These are phyloP conservation scores for Hortaea werneckii DNA, from an alignment of 2,329 filamentous ascomycete genomes.

Conservation along the genomic window DNA sequence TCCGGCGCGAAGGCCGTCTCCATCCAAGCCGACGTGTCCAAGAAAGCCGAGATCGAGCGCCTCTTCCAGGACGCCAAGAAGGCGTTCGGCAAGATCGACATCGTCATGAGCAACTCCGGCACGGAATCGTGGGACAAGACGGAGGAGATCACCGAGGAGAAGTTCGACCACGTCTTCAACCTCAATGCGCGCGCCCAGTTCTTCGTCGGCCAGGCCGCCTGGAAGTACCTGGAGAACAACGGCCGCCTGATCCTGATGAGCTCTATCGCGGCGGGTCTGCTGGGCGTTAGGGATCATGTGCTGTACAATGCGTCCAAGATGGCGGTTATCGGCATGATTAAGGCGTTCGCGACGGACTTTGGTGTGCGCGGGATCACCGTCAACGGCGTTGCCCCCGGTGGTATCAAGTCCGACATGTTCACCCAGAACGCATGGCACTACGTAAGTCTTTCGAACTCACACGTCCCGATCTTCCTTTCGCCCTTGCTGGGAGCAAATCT, in stretches of 20 bases:
- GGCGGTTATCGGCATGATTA: conserved; percentile 62
- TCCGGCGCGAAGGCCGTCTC: conserved; percentile 44
- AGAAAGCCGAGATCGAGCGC: conserved; percentile 47
- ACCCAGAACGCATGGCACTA: conserved; percentile 22
- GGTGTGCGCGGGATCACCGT: conserved; percentile 58
- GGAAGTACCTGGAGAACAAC: conserved; percentile 58
- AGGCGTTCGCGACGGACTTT: conserved; percentile 62
- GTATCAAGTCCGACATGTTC: conserved; percentile 68
- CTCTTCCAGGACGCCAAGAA: conserved; percentile 39
- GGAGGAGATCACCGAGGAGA: conserved; percentile 58
- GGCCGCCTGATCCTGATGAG: conserved; percentile 67
- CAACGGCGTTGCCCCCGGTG: conserved; percentile 62
- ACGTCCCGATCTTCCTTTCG: too few relatives aligned
- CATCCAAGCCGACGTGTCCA: conserved; percentile 50
- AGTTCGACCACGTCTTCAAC: conserved; percentile 61
- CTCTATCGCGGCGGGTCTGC: conserved; percentile 57
- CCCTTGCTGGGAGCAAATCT: conserved; percentile 35
- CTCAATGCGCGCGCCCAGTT: conserved; percentile 63
- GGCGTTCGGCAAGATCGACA: conserved; percentile 34
- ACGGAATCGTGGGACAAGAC: conserved; percentile 59
- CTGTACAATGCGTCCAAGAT: conserved; percentile 65
- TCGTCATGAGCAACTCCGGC: conserved; percentile 46
- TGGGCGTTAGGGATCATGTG: conserved; percentile 60
- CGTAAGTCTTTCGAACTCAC: neutral
- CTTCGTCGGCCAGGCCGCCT: conserved; percentile 67